Evolutionary conservation across 176 grass and related monocot species (phyloP), one percentile per base, ranked within the genome.

Genomic region (Carex littledalei): DNA sequence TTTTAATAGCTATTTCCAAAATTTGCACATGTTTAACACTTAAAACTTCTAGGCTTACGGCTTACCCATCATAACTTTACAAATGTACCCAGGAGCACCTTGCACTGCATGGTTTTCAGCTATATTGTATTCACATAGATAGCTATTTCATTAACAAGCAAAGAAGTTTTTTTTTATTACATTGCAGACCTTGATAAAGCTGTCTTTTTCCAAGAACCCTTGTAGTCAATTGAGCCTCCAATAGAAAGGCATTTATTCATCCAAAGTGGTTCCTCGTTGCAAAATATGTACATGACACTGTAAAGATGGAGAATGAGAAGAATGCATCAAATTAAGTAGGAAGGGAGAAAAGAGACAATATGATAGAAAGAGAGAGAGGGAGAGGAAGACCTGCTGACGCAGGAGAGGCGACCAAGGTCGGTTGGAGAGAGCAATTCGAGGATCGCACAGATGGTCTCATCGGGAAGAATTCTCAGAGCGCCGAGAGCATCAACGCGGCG

Each of bases 191-290:
- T 94, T 54, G 43, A 84, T 18, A 94, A 61, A 79, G 88, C 49
- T 67, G 96, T 94, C 78, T 91, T 91, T 82, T 91, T 98, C 96
- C 93, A 98, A 50, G 93, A 92, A 75, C 83, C 90, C 90, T 81
- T 93, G 63, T 95, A 98, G 56, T 91, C 90, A 78, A 98, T 63
- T 86, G 85, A 88, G 69, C 96, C 93, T 22, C 89, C 96, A 58
- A 89, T 76, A 47, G 89, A 92, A 84, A 98, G 87, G 86, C 91
- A 98, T 87, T 98, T 94, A 78, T 69, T 95, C 93, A 98, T 95
- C 96, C 96, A 98, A 24, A 98, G 90, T 62, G 96, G 96, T 82
- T 95, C 96, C 81, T 98, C 96, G n/a, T 98, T 98, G 86, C 91
- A 98, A 63, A 98, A 81, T 87, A 98, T 92, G 87, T 91, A 95